Evolutionary conservation across 371 early-diverging fungal genomes (phyloP).

Genomic region (Fennellomyces sp.): DNA sequence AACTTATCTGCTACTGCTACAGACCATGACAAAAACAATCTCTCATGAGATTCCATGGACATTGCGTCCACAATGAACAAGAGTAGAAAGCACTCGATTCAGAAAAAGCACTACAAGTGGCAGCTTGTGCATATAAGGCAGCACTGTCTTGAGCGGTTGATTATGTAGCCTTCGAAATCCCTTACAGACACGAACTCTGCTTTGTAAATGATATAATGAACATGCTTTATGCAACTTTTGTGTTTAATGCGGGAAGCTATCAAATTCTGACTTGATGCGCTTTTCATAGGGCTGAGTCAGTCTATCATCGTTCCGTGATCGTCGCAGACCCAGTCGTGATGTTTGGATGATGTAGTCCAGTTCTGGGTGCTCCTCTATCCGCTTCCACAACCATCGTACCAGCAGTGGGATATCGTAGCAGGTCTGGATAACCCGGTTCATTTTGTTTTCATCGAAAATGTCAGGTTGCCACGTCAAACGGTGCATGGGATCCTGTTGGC

Average conservation of each 20-base stretch:
- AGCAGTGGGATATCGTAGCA: slow-evolving; percentile 28
- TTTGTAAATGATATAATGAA: slow-evolving; percentile 2
- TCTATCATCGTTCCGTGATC: slow-evolving; percentile 9
- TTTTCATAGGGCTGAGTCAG: not conserved
- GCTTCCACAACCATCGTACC: slow-evolving; percentile 35
- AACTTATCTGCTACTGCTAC: too few relatives aligned
- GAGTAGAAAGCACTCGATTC: too few relatives aligned
- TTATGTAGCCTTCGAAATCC: too few relatives aligned
- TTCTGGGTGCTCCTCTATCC: slow-evolving; percentile 23
- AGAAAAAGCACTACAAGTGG: too few relatives aligned
- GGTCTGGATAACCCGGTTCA: slow-evolving; percentile 34
- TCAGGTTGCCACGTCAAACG: slow-evolving; percentile 32
- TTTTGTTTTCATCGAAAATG: slow-evolving; percentile 37
- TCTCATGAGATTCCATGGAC: too few relatives aligned
- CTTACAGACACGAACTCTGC: not conserved
- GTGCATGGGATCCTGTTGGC: slow-evolving; percentile 13
- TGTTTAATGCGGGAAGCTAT: not conserved
- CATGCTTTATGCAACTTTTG: too few relatives aligned
- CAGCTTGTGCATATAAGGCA: too few relatives aligned
- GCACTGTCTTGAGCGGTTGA: too few relatives aligned
- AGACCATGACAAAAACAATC: too few relatives aligned
- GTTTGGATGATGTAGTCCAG: slow-evolving; percentile 10
- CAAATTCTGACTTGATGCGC: slow-evolving; percentile 12
- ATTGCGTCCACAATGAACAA: too few relatives aligned
- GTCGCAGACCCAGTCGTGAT: slow-evolving; percentile 5